phyloP scores from a whole-genome alignment of 1,139 yeast species.

The Suzukiozyma palmioleophila region DNA sequence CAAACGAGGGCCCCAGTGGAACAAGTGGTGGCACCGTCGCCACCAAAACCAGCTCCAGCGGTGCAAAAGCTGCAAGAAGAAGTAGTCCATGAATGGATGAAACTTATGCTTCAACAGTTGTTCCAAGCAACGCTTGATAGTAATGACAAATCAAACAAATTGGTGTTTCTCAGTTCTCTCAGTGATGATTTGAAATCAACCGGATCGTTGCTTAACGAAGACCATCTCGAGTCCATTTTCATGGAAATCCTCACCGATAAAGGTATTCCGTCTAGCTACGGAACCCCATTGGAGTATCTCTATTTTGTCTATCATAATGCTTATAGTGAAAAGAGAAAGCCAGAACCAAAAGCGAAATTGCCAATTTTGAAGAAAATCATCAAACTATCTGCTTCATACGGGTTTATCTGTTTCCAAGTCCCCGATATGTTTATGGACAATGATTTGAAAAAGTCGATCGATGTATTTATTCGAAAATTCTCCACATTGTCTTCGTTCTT shows the following conservation, averaged over 20 bases:
- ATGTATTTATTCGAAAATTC: conserved; percentile 25
- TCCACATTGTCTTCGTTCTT: conserved; percentile 50
- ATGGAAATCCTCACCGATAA: conserved; percentile 53
- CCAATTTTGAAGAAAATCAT: conserved; percentile 46
- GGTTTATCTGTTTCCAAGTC: conserved; percentile 64
- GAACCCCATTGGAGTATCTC: conserved; percentile 44
- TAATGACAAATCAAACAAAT: conserved; percentile 8
- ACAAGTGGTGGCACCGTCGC: conserved; percentile 3
- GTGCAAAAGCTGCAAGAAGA: conserved; percentile 11
- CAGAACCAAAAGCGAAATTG: conserved; percentile 32
- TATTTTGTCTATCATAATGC: conserved; percentile 39
- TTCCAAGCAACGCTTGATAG: conserved; percentile 33
- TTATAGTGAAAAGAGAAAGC: conserved; percentile 35
- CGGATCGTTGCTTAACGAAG: conserved; percentile 18
- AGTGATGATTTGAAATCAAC: conserved; percentile 31
- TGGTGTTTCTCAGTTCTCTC: conserved; percentile 33
- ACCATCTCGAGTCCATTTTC: conserved; percentile 43
- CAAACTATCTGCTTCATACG: conserved; percentile 59
- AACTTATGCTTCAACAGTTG: conserved; percentile 28
- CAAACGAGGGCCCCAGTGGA: not conserved
- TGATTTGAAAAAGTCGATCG: conserved; percentile 26
- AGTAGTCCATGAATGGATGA: conserved; percentile 27
- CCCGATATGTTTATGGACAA: conserved; percentile 58
- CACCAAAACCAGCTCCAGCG: conserved; percentile 6
- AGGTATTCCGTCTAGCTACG: conserved; percentile 29